A percentile compares a stretch with the other conserved stretches of the same genome.
Conservation (phyloP, 2,329 filamentous ascomycete species). For the Corinectria fuckeliana region DNA sequence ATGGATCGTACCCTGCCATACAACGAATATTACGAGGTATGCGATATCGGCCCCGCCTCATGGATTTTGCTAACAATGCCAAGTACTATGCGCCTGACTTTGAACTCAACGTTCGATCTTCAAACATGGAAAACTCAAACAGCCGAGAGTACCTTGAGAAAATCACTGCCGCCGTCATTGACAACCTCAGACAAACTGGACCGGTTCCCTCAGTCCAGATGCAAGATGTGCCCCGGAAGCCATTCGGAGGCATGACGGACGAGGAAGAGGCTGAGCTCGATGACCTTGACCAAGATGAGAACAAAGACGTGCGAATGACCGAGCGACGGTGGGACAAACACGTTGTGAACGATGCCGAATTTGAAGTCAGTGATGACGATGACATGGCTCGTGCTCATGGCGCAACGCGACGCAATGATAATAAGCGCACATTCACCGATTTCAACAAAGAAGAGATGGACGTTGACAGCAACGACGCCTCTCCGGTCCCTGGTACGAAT, state of each 20-base stretch:
- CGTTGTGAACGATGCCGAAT: conserved; percentile 77
- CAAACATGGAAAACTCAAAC: conserved; percentile 91
- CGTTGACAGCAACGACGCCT: conserved; percentile 47
- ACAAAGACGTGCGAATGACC: conserved; percentile 82
- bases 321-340: conserved; percentile 83
- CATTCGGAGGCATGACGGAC: conserved; percentile 67
- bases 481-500: conserved; percentile 45
- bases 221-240: conserved; percentile 73
- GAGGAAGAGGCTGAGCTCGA: conserved; percentile 71
- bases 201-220: conserved; percentile 91
- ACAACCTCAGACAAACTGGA: conserved; percentile 86
- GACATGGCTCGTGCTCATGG: conserved; percentile 78
- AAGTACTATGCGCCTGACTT: conserved; percentile 93
- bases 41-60: conserved; percentile 38
- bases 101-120: conserved; percentile 85
- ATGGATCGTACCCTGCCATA: conserved; percentile 87
- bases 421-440: conserved; percentile 59
- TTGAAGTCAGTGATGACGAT: conserved; percentile 89
- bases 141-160: conserved; percentile 81
- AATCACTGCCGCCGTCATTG: conserved; percentile 80
- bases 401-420: conserved; percentile 60
- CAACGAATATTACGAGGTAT: conserved; percentile 90
- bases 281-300: conserved; percentile 81
- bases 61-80: conserved; percentile 27
- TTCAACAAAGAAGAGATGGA: conserved; percentile 53